A percentile compares a stretch with the other conserved stretches of the same genome.
Conservation (phyloP, 768 basidiomycete genomes). For the Boletellus sp. region DNA sequence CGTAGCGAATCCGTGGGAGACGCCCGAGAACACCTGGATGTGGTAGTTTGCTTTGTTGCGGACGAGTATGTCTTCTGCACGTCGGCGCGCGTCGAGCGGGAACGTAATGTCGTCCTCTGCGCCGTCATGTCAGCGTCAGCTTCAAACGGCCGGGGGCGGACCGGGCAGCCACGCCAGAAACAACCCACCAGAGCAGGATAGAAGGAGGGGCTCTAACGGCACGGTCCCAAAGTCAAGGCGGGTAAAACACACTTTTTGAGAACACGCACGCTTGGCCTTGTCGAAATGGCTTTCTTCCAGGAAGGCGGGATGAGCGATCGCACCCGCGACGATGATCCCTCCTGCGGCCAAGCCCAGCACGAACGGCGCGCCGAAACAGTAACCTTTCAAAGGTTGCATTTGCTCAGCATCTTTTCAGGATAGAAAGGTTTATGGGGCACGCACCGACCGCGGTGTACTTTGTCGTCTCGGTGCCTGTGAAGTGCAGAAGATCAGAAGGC, state of each 20-base stretch:
- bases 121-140: not conserved
- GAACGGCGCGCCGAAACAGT: conserved; percentile 55
- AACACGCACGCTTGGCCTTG: conserved; percentile 40
- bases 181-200: conserved; percentile 22
- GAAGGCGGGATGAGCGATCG: conserved; percentile 50
- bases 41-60: conserved; percentile 47
- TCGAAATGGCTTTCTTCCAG: conserved; percentile 52
- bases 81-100: conserved; percentile 43
- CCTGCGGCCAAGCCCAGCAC: conserved; percentile 42
- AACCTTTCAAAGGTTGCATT: too few species aligned
- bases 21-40: conserved; percentile 51
- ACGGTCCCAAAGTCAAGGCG: too few species aligned
- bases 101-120: conserved; percentile 52
- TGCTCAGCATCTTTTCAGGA: too few species aligned
- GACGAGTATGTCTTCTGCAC: conserved; percentile 53
- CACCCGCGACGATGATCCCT: conserved; percentile 43
- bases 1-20: conserved; percentile 27
- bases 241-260: too few species aligned
- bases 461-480: conserved; percentile 29
- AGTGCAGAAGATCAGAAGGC: not conserved
- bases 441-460: conserved; percentile 43
- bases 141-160: too few species aligned
- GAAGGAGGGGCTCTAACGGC: conserved; percentile 22
- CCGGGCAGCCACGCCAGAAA: too few species aligned
- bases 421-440: conserved; percentile 10